A percentile compares a stretch with the other conserved stretches of the same genome.
These are phyloP conservation scores for Lolium perenne DNA, from an alignment of 176 grass and related monocot genomes.

Conservation along the genomic window DNA sequence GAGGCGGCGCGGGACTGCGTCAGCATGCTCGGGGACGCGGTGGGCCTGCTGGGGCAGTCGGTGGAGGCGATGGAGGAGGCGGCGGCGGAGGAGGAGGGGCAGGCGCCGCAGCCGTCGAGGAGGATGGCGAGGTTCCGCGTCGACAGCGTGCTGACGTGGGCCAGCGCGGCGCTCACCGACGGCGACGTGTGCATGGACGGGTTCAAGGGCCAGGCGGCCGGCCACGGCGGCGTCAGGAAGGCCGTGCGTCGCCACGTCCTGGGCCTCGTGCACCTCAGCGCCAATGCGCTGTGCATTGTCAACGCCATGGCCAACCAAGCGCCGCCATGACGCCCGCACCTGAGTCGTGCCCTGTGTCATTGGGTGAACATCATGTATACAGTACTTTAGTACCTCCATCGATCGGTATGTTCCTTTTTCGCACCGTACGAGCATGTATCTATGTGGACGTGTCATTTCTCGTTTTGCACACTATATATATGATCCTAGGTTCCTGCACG, in stretches of 20 bases:
- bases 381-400: too few species aligned
- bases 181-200: conserved; percentile 75
- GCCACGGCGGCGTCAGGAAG: conserved; percentile 38
- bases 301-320: conserved; percentile 49
- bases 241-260: conserved; percentile 47
- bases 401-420: too few species aligned
- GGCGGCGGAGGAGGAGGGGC: background rate
- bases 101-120: background rate
- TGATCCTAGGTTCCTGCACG: too few species aligned
- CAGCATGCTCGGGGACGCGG: conserved; percentile 60
- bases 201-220: conserved; percentile 38
- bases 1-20: conserved; percentile 67
- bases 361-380: too few species aligned
- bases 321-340: too few species aligned
- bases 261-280: conserved; percentile 53
- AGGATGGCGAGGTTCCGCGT: conserved; percentile 48
- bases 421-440: too few species aligned
- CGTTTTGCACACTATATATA: too few species aligned
- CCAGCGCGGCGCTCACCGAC: conserved; percentile 83
- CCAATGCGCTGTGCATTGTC: conserved; percentile 63
- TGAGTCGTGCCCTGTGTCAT: too few species aligned
- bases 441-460: too few species aligned
- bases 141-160: conserved; percentile 73
- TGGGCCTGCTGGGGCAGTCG: conserved; percentile 55
- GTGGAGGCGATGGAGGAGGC: conserved; percentile 51